Evolutionary conservation across 2,329 filamentous ascomycete genomes (phyloP), one percentile per base, ranked within the genome.

Genomic region (Fonsecaea multimorphosa): DNA sequence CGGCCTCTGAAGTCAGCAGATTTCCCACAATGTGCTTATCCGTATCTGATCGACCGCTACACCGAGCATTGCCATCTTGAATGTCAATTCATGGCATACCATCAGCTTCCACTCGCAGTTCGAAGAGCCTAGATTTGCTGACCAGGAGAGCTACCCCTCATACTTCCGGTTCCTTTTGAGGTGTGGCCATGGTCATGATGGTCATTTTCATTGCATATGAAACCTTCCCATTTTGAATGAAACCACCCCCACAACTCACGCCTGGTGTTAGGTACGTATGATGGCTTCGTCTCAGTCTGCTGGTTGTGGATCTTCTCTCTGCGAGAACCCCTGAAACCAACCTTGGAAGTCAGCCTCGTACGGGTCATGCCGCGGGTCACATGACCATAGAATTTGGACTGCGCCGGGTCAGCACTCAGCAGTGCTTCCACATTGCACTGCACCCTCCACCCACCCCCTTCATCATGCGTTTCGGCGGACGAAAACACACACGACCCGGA

Each of bases 281-380:
- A 11, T 49, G 44, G 19, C 22, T 49, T 24, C 44, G 9, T 24
- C 19, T 27, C 44, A 24, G 2, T 24, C 19, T 49, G 9, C 44
- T 12, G 7, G 22, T 49, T 12, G 19, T 16, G 44, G 44, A 49
- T 22, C n/a, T 49, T 9, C 19, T 5, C 19, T 24, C 1, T 24
- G 11, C 3, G 22, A 2, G 7, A 24, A 9, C 44, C 44, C 44
- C 44, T 49, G 44, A 49, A 49, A 24, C 4, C 2, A 9, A 49
- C 44, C n/a, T n/a, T n/a, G n/a, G n/a, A n/a, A n/a, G n/a, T 24
- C 44, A 49, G 44, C 44, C 44, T 49, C 44, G 44, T 24, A 12
- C 6, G 3, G 44, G 19, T 8, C 9, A 24, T 24, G 4, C 1
- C 6, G 5, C 11, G 1, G 19, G 44, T 49, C 44, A 49, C 44